phyloP scores from a whole-genome alignment of 2,329 filamentous ascomycete genomes.

The Alternaria ethzedia region DNA sequence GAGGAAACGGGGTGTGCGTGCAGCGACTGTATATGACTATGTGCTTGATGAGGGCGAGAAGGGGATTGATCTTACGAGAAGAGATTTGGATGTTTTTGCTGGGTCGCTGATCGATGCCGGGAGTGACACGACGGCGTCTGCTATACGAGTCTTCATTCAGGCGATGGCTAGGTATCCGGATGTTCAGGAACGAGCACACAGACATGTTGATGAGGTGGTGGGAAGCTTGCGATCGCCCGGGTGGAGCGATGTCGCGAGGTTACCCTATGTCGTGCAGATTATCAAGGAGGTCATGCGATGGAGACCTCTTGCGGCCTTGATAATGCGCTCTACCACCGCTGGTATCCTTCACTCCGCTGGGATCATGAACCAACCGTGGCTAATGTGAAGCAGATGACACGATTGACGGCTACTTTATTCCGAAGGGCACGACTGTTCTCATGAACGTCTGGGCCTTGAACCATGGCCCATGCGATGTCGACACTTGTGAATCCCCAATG shows the following conservation, averaged over 20 bases:
- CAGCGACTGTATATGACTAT: slow-evolving; percentile 28
- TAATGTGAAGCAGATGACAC: slow-evolving; percentile 48
- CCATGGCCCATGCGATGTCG: slow-evolving; percentile 25
- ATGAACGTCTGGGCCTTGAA: slow-evolving; percentile 35
- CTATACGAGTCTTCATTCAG: slow-evolving; percentile 6
- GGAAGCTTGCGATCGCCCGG: slow-evolving; percentile 12
- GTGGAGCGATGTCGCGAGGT: slow-evolving; percentile 20
- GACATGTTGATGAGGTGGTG: slow-evolving; percentile 39
- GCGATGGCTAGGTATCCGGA: slow-evolving; percentile 8
- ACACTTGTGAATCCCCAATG: slow-evolving; percentile 14
- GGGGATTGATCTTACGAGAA: neutral
- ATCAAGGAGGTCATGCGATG: slow-evolving; percentile 45
- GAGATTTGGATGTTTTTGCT: slow-evolving; percentile 48
- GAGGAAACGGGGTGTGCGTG: slow-evolving; percentile 9
- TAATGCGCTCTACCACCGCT: neutral
- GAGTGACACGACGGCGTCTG: slow-evolving; percentile 39
- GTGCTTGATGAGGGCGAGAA: slow-evolving; percentile 13
- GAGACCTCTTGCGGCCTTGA: slow-evolving; percentile 29
- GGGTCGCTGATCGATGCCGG: slow-evolving; percentile 28
- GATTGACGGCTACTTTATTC: slow-evolving; percentile 46
- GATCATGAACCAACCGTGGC: neutral
- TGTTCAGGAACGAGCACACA: slow-evolving; percentile 37
- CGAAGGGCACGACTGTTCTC: slow-evolving; percentile 38
- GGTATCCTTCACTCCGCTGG: neutral
- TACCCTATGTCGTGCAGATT: slow-evolving; percentile 36